phyloP scores from a whole-genome alignment of 2,329 filamentous ascomycete species.

The Arthrobotrys iridis region DNA sequence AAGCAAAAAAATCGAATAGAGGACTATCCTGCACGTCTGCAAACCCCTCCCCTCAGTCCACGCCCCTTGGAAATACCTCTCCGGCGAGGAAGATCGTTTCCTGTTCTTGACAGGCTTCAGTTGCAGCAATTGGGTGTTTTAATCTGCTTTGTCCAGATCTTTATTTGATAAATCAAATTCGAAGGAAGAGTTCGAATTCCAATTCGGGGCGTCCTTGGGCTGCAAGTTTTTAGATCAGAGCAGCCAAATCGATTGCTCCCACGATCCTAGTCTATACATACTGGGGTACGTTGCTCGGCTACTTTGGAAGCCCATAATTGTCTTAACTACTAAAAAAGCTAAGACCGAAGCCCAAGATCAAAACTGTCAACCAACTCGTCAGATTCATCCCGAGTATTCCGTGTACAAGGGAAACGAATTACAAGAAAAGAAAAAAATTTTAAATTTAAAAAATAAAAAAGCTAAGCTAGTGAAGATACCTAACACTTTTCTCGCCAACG shows the following conservation, averaged over 20 bases:
- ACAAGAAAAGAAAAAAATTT: slow-evolving; percentile 1
- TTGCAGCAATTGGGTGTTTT: slow-evolving; percentile 21
- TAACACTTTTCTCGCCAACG: slow-evolving; percentile 22
- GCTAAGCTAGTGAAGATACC: slow-evolving; percentile 22
- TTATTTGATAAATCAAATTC: slow-evolving; percentile 10
- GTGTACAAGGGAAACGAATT: slow-evolving; percentile 26
- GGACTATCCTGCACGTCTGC: slow-evolving; percentile 35
- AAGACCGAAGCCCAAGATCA: slow-evolving; percentile 33
- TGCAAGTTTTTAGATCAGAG: neutral
- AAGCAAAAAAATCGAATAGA: slow-evolving; percentile 25
- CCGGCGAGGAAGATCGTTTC: slow-evolving; percentile 51
- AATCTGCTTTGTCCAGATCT: slow-evolving; percentile 9
- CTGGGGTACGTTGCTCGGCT: slow-evolving; percentile 39
- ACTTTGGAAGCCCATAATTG: slow-evolving; percentile 33
- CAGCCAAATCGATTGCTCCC: slow-evolving; percentile 22
- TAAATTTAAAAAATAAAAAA: slow-evolving; percentile 20
- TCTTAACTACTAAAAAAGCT: slow-evolving; percentile 20
- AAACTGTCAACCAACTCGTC: slow-evolving; percentile 27
- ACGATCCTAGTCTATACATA: slow-evolving; percentile 25
- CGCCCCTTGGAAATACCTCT: slow-evolving; percentile 38
- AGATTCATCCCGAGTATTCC: slow-evolving; percentile 44
- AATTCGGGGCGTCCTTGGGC: slow-evolving; percentile 2
- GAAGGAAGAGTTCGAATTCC: neutral
- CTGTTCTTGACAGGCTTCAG: slow-evolving; percentile 21
- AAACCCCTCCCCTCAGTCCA: slow-evolving; percentile 27